Conservation (phyloP, 805 yeast genomes). For the Tanozyma kutaoensis region DNA sequence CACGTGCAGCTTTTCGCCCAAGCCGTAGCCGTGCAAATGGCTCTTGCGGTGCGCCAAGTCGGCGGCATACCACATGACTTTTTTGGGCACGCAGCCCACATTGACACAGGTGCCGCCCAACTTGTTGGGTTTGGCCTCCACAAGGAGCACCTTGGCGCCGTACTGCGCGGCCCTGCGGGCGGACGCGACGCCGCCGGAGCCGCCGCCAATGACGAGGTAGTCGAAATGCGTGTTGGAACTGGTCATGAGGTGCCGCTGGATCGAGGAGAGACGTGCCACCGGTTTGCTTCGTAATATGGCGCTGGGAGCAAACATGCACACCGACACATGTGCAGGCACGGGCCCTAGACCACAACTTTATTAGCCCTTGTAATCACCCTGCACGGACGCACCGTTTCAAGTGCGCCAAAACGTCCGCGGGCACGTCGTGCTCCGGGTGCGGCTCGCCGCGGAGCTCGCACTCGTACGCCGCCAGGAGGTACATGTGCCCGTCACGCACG, state of each 20-base stretch:
- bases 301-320: conserved; percentile 1
- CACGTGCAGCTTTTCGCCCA: conserved; percentile 44
- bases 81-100: conserved; percentile 98
- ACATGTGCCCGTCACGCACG: no score
- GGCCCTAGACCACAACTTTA: background rate
- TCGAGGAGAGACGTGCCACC: conserved; percentile 6
- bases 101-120: conserved; percentile 99
- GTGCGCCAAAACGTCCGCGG: conserved; percentile 11
- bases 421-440: conserved; percentile 14
- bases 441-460: conserved; percentile 4
- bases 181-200: conserved; percentile 98
- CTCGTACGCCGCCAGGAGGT: no score
- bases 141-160: conserved; percentile 76
- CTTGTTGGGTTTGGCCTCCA: conserved; percentile 55
- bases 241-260: conserved; percentile 18
- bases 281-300: conserved; percentile 1
- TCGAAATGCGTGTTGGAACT: conserved; percentile 92
- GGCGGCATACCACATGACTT: conserved; percentile 97
- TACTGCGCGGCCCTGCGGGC: conserved; percentile 92
- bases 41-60: conserved; percentile 68
- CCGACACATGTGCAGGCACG: background rate
- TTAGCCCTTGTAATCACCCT: conserved; percentile 11
- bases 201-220: conserved; percentile 95
- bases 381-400: conserved; percentile 18
- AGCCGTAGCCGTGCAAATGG: conserved; percentile 77